A percentile compares a stretch with the other conserved stretches of the same genome.
Evolutionary conservation across 1,139 yeast genomes (phyloP).

Genomic region (Saccharomyces hybrid): DNA sequence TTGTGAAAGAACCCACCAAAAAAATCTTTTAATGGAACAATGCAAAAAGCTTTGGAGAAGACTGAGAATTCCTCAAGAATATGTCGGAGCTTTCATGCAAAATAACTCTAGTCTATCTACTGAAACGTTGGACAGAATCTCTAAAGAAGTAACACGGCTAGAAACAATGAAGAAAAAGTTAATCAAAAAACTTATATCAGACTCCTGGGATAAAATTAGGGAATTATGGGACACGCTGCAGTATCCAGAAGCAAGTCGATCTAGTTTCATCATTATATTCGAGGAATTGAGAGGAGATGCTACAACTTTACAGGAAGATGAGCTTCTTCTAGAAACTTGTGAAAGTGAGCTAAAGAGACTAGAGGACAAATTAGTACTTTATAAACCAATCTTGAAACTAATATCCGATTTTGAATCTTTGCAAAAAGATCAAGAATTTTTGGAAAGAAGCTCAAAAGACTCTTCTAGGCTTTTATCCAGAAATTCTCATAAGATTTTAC

Average conservation of each 20-base stretch:
- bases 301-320: slow-evolving; percentile 45
- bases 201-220: slow-evolving; percentile 51
- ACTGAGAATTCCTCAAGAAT: slow-evolving; percentile 38
- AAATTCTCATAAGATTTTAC: slow-evolving; percentile 69
- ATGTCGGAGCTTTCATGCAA: slow-evolving; percentile 35
- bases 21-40: slow-evolving; percentile 22
- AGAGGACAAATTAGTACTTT: slow-evolving; percentile 42
- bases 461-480: slow-evolving; percentile 70
- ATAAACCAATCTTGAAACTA: slow-evolving; percentile 48
- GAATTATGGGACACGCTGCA: slow-evolving; percentile 57
- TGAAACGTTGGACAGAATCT: slow-evolving; percentile 27
- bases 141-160: slow-evolving; percentile 51
- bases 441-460: slow-evolving; percentile 68
- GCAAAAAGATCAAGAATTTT: slow-evolving; percentile 51
- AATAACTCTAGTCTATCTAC: slow-evolving; percentile 33
- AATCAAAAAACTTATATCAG: slow-evolving; percentile 60
- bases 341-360: slow-evolving; percentile 54
- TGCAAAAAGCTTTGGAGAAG: slow-evolving; percentile 47
- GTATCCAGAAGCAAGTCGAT: slow-evolving; percentile 44
- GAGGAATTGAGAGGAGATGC: slow-evolving; percentile 25
- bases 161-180: slow-evolving; percentile 52
- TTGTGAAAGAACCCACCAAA: slow-evolving; percentile 19
- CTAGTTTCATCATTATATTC: slow-evolving; percentile 33
- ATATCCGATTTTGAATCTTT: slow-evolving; percentile 51
- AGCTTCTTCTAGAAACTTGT: slow-evolving; percentile 44